Conservation (phyloP, 805 yeast species). For the Teunomyces lycoperdinae region DNA sequence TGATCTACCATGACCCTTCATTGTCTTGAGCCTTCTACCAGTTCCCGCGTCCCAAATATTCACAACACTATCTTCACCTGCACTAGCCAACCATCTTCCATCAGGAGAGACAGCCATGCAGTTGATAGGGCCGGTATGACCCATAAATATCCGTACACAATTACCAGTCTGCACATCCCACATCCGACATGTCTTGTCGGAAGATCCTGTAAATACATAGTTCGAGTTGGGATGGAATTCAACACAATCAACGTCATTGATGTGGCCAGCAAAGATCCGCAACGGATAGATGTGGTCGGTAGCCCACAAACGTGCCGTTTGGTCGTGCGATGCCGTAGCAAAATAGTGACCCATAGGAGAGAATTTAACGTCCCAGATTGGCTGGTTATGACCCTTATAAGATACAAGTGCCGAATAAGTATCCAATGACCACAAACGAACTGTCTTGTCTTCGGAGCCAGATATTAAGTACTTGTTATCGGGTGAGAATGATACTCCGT, state of each 20-base stretch:
- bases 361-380: constrained; percentile 95
- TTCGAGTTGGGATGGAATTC: constrained; percentile 96
- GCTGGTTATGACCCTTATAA: constrained; percentile 95
- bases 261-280: constrained; percentile 95
- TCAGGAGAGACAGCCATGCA: constrained; percentile 90
- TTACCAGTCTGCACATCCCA: constrained; percentile 93
- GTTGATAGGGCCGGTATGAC: constrained; percentile 87
- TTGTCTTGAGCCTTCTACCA: constrained; percentile 81
- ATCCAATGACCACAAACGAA: constrained; percentile 90
- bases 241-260: constrained; percentile 93
- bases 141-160: constrained; percentile 87
- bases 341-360: constrained; percentile 96
- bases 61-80: constrained; percentile 88
- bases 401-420: constrained; percentile 84
- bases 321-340: constrained; percentile 97
- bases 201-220: constrained; percentile 90
- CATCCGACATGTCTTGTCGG: constrained; percentile 95
- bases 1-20: constrained; percentile 92
- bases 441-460: constrained; percentile 88
- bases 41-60: constrained; percentile 93
- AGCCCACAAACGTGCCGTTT: constrained; percentile 96
- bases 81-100: constrained; percentile 94
- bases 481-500: constrained; percentile 86
- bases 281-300: constrained; percentile 96
- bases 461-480: constrained; percentile 80